phyloP scores from a whole-genome alignment of 441 rosid species.

The Dalechampia spathulata region DNA sequence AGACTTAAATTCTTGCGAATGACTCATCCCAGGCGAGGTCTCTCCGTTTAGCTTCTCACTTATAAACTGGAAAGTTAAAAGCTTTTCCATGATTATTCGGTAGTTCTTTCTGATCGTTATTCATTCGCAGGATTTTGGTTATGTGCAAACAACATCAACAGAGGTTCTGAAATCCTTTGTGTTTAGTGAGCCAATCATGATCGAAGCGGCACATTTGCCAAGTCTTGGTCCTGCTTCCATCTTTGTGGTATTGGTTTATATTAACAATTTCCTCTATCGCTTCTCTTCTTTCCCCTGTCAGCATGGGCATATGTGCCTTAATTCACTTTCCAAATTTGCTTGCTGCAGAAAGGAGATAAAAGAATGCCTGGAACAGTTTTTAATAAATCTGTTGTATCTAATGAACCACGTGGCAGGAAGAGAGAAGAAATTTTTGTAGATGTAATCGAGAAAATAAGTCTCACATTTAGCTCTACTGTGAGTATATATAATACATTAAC shows the following conservation, averaged over 20 bases:
- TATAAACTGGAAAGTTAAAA: not conserved
- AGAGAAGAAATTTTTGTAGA: constrained; percentile 93
- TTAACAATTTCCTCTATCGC: not conserved
- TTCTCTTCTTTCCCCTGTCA: not conserved
- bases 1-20: too few relatives aligned
- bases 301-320: not conserved
- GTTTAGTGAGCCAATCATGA: constrained; percentile 57
- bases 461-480: constrained; percentile 90
- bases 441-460: constrained; percentile 86
- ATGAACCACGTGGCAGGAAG: constrained; percentile 77
- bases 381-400: constrained; percentile 78
- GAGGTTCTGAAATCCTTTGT: constrained; percentile 52
- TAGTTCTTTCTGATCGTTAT: too few relatives aligned
- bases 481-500: too few relatives aligned
- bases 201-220: constrained; percentile 53
- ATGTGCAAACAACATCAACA: constrained; percentile 72
- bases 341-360: constrained; percentile 68
- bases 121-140: constrained; percentile 66
- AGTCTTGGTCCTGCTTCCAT: constrained; percentile 75
- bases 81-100: not conserved
- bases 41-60: not conserved
- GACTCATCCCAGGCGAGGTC: too few relatives aligned
- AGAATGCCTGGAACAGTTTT: constrained; percentile 87
- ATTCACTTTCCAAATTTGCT: constrained; percentile 15
- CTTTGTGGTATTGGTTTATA: constrained; percentile 44